Base-by-base conservation (phyloP, 768 basidiomycete genomes). In the Russula ochroleuca region DNA sequence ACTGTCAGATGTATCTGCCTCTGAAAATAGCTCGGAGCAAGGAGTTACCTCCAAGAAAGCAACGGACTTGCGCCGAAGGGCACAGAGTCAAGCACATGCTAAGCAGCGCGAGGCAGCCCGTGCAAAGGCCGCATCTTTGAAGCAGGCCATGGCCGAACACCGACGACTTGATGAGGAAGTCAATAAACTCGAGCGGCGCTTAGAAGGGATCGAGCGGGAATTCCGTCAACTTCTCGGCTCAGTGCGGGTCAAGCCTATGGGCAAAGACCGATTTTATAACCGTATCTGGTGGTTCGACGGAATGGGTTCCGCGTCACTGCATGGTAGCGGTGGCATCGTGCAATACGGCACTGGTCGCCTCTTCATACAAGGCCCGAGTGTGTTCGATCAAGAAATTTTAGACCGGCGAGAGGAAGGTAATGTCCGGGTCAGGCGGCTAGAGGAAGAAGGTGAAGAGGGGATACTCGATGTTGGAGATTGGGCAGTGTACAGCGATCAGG, bases 251-350 rank as follows among this genome's bases (percentile, higher is more conserved):
- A 90, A 93, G 70, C 93, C 95, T 1, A 71, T 98, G 56, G 97
- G 97, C 15, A 82, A 83, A 66, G 97, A 99, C 72, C 82, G 97
- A 58, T 99, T 98, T 75, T 90, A 91, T 71, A 96, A 97, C 72
- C 85, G 92, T 37, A 80, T 97, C 63, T 99, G 96, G 96, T 99
- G 96, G 96, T 92, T 98, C 72, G 96, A 99, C 75, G 96, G 96
- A 11, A 83, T 94, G 81, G 96, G 96, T 8, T 86, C 87, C 6
- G 87, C 86, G 52, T 86, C 88, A 50, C 75, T 96, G 57, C 78
- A 93, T 62, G 88, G 86, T 45, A 86, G 84, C 67, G 90, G 90
- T 17, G 90, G 90, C 4, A 82, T 85, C 33, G 83, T 88, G 33
- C 82, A 88, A 73, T 96, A 92, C 70, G 93, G 94, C 11, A 87